Conservation (phyloP, 2,329 filamentous ascomycete genomes). For the Hymenoscyphus repandus region DNA sequence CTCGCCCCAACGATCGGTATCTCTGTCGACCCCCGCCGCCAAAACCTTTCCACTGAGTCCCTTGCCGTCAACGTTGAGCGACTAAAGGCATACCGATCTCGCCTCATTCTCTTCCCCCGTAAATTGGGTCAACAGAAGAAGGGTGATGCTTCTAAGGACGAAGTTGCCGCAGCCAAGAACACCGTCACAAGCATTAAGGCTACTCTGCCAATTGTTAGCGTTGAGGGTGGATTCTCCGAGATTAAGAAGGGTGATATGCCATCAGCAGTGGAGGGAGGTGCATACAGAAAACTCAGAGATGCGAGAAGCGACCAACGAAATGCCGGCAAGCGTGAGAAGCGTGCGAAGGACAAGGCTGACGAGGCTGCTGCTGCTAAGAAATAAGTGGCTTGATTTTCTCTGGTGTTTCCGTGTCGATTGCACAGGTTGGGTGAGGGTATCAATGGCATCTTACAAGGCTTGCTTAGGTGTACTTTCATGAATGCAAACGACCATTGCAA, state of each 20-base stretch:
- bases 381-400: constrained; percentile 46
- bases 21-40: constrained; percentile 89
- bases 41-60: constrained; percentile 95
- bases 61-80: constrained; percentile 93
- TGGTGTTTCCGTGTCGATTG: constrained; percentile 26
- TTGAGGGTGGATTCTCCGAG: constrained; percentile 60
- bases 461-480: background rate
- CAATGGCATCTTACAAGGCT: constrained; percentile 18
- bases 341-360: constrained; percentile 80
- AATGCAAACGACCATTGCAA: background rate
- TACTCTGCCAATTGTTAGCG: constrained; percentile 68
- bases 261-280: constrained; percentile 71
- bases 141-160: constrained; percentile 80
- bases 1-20: constrained; percentile 96
- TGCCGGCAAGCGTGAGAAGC: constrained; percentile 86
- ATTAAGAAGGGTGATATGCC: constrained; percentile 80
- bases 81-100: constrained; percentile 95
- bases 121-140: constrained; percentile 91
- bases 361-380: constrained; percentile 77
- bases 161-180: constrained; percentile 60
- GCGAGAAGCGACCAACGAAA: constrained; percentile 79
- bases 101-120: constrained; percentile 96
- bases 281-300: constrained; percentile 80
- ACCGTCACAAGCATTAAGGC: constrained; percentile 52
- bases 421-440: constrained; percentile 12